Evolutionary conservation across 140 eudicot species (phyloP).

Genomic region (Ambrosia hybrid): DNA sequence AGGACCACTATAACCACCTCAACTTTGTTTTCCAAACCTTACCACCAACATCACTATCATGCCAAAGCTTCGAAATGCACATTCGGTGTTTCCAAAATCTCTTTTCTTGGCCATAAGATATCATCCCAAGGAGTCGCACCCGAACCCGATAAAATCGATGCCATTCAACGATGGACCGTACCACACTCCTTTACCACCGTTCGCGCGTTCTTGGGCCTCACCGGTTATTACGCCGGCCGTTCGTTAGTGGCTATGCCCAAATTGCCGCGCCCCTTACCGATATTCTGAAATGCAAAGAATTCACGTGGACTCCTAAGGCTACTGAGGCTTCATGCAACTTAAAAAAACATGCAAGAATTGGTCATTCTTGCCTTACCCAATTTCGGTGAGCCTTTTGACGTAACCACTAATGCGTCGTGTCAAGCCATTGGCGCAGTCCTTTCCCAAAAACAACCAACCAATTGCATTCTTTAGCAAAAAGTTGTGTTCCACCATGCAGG

Average conservation of each 20-base stretch:
- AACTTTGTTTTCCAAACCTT: not conserved
- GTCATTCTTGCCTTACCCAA: not conserved
- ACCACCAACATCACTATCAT: not conserved
- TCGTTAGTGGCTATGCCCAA: not conserved
- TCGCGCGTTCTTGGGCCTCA: constrained; percentile 1
- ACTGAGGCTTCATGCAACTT: no score
- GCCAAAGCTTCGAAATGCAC: not conserved
- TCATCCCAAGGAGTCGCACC: not conserved
- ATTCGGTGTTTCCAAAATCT: not conserved
- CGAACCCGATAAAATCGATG: not conserved
- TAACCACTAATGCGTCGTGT: no score
- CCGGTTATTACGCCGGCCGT: constrained; percentile 17
- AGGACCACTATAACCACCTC: not conserved
- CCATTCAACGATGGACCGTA: not conserved
- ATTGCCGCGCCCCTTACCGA: not conserved
- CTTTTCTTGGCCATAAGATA: not conserved
- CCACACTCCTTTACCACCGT: not conserved
- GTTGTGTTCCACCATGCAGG: no score
- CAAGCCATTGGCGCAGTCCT: no score
- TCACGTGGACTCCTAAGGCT: no score
- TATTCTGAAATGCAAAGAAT: not conserved
- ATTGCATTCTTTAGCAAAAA: no score
- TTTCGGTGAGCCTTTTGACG: not conserved
- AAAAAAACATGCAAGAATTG: not conserved
- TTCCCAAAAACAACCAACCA: no score